Evolutionary conservation across 352 stramenopile genomes (phyloP), one percentile per base, ranked within the genome.

Genomic region (Phytophthora cryptogea): DNA sequence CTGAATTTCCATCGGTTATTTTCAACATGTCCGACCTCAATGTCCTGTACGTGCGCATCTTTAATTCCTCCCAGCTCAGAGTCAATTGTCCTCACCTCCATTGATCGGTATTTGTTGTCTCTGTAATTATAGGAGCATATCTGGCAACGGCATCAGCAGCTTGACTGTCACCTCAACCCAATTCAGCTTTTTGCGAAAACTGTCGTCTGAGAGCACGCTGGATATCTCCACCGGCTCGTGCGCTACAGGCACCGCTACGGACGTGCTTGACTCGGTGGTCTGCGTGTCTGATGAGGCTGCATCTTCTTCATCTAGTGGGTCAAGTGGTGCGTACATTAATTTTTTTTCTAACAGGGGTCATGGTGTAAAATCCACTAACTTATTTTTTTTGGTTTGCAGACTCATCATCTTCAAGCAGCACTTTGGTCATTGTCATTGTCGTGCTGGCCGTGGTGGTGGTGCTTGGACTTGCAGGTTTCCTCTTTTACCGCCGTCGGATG

Each of bases 1-100:
- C 72, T 0, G 70, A 63, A 8, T 92, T 92, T 53, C 69, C 77
- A 11, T 68, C 52, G 5, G 61, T 48, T 3, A 73, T 92, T 8
- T 92, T 90, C 66, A 83, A 84, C 53, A 89, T 90, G 78, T 72
- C 70, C 9, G 80, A 84, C 52, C 80, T 92, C 57, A 83, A 71
- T 6, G 63, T 72, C n/a, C 48, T 92, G 80, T 89, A 57, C 50
- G 78, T 77, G 26, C 5, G 8, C 31, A 48, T 1, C 6, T 39
- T 20, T 55, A 13, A 20, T 4, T 11, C 39, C 8, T 10, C 8
- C 47, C 20, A 23, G 20, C 20, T 2, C 20, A 23, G 20, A 23
- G 17, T 63, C 13, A 30, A 32, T 30, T 26, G 10, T 35, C 13
- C 17, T 57, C 11, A 45, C 20, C 20, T 23, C 1, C 20, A n/a